Evolutionary conservation across 2,329 filamentous ascomycete species (phyloP).

Genomic region (Botryosphaeria dothidea): DNA sequence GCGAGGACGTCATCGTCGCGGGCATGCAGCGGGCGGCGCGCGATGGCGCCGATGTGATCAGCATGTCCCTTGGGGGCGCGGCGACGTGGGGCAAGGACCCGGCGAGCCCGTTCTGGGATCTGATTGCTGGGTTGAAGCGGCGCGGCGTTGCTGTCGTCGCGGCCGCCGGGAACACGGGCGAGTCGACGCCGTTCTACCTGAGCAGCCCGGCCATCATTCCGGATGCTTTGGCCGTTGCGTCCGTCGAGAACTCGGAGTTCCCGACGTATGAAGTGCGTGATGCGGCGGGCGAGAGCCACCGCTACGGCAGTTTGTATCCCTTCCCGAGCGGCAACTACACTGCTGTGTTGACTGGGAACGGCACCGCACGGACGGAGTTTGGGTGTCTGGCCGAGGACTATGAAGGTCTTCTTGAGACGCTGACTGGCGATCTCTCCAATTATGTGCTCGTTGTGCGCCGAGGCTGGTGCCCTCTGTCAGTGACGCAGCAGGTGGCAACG

Average conservation of each 20-base stretch:
- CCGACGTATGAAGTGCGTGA: constrained; percentile 23
- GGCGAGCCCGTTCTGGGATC: constrained; percentile 40
- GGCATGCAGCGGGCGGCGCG: constrained; percentile 63
- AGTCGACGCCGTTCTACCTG: constrained; percentile 50
- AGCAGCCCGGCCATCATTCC: constrained; percentile 44
- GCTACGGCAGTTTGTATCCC: not conserved
- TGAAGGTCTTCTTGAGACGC: not conserved
- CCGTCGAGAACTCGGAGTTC: constrained; percentile 40
- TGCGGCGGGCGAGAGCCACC: not conserved
- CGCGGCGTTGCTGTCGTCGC: constrained; percentile 53
- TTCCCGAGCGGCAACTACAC: constrained; percentile 9
- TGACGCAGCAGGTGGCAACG: not conserved
- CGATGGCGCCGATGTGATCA: constrained; percentile 44
- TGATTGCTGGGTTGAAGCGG: constrained; percentile 44
- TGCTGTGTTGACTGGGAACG: not conserved
- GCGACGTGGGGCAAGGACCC: constrained; percentile 26
- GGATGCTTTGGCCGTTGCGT: constrained; percentile 47
- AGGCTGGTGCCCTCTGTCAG: not conserved
- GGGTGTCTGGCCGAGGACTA: not conserved
- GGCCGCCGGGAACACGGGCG: constrained; percentile 55
- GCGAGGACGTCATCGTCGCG: constrained; percentile 58
- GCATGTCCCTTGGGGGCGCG: constrained; percentile 33
- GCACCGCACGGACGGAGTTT: not conserved
- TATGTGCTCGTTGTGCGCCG: not conserved
- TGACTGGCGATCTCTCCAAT: not conserved